Evolutionary conservation across 2,329 filamentous ascomycete genomes (phyloP), one percentile per base, ranked within the genome.

Genomic region (Thelonectria olida): DNA sequence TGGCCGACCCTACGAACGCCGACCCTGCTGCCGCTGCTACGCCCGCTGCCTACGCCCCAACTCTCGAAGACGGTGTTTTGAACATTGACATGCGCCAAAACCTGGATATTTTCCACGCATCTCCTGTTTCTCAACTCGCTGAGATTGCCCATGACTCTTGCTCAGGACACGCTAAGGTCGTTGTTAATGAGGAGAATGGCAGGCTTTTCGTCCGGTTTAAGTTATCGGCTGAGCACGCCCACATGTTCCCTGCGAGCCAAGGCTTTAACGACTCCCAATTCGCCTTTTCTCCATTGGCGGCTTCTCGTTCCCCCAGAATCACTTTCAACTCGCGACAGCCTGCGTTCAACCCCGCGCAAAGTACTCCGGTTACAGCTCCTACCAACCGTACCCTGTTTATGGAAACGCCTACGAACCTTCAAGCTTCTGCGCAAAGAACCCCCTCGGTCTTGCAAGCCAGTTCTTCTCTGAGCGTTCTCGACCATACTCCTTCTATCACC

Each of bases 141-240:
- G 53, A 61, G 27, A 71, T 78, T 44, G 72, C 69, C 3, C 63
- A 65, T 4, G 60, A 65, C 12, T 42, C 56, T 25, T 76, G 74
- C 54, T 60, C 66, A 47, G 73, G 71, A 28, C 62, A 72, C 36
- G 74, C 75, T 65, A 74, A 73, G 34, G 74, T 76, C 63, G 61
- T 69, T 41, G 62, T 76, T 31, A 63, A 52, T 9, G 65, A 72
- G 44, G 66, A 73, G 44, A 69, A 71, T 38, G 73, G 67, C 39
- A 68, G 74, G 55, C 72, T 78, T 36, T 64, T 77, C 56, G 75
- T 78, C 61, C 69, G 74, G 73, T 78, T 78, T 76, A 78, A 78
- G 76, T 42, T 78, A 53, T 73, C 76, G 52, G 61, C 67, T 20
- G 58, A 74, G 57, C 73, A 73, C 54, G 69, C 72, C 23, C 54